A percentile compares a stretch with the other conserved stretches of the same genome.
Conservation (phyloP, 2,329 filamentous ascomycete genomes). For the Cladosporium oxysporum region DNA sequence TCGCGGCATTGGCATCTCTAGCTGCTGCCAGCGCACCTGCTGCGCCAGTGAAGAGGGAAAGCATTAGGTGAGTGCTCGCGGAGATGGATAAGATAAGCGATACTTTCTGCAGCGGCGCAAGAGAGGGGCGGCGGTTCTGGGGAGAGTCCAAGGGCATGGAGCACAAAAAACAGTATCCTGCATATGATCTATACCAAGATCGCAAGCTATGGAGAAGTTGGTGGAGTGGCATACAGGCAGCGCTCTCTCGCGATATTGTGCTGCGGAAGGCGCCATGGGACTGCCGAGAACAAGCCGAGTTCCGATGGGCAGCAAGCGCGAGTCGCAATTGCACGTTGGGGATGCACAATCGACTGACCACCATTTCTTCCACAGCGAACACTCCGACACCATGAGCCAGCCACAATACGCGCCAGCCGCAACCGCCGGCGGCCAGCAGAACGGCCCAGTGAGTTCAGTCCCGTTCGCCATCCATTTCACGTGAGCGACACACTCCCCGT, state of each 20-base stretch:
- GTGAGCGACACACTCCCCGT: background rate
- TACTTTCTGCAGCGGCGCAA: background rate
- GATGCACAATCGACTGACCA: slow-evolving; percentile 11
- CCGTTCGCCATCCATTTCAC: background rate
- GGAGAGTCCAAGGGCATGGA: background rate
- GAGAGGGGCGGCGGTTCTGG: background rate
- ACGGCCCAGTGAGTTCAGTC: slow-evolving; percentile 55
- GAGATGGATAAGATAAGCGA: background rate
- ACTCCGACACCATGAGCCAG: slow-evolving; percentile 56
- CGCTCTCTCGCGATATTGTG: background rate
- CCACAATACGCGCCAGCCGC: slow-evolving; percentile 65
- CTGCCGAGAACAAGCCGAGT: background rate
- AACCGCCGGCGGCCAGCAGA: slow-evolving; percentile 64
- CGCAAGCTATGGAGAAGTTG: background rate
- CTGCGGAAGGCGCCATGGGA: background rate
- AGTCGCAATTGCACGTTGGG: slow-evolving; percentile 11
- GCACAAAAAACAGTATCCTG: background rate
- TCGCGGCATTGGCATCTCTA: slow-evolving; percentile 59
- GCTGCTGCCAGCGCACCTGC: slow-evolving; percentile 23
- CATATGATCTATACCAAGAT: background rate
- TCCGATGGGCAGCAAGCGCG: background rate
- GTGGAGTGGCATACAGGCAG: background rate
- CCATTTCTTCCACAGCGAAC: slow-evolving; percentile 11
- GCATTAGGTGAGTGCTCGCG: slow-evolving; percentile 7
- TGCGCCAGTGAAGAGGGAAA: slow-evolving; percentile 16